phyloP scores from a whole-genome alignment of 2,329 filamentous ascomycete genomes.

The Aspergillaceae sp. region DNA sequence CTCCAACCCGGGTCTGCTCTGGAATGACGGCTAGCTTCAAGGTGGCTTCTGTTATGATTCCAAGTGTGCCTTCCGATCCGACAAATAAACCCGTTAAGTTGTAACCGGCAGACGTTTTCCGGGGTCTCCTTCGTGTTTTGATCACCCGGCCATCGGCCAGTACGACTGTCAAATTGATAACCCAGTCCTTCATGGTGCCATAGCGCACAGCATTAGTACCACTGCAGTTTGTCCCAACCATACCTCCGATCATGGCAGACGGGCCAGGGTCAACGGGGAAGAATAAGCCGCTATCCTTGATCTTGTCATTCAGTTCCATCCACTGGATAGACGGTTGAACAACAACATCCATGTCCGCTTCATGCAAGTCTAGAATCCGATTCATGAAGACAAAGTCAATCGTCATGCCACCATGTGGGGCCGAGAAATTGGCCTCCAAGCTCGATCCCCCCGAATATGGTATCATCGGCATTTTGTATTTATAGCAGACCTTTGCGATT shows the following conservation, averaged over 20 bases:
- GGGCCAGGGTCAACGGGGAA: constrained; percentile 84
- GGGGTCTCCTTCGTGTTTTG: constrained; percentile 58
- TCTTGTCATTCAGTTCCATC: constrained; percentile 75
- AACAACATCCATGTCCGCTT: constrained; percentile 84
- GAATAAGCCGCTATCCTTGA: constrained; percentile 68
- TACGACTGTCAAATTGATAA: constrained; percentile 62
- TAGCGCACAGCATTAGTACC: constrained; percentile 56
- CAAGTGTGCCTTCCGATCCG: constrained; percentile 63
- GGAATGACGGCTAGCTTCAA: constrained; percentile 60
- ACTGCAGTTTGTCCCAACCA: constrained; percentile 61
- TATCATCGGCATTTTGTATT: constrained; percentile 73
- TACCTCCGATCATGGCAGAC: constrained; percentile 49
- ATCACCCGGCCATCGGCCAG: constrained; percentile 60
- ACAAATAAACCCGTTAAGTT: constrained; percentile 62
- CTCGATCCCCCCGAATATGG: constrained; percentile 80
- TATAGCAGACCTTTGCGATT: constrained; percentile 64
- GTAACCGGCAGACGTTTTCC: constrained; percentile 64
- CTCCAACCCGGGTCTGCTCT: constrained; percentile 55
- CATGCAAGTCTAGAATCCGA: constrained; percentile 66
- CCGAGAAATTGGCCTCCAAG: constrained; percentile 82
- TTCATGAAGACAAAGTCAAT: constrained; percentile 89
- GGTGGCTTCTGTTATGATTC: constrained; percentile 62
- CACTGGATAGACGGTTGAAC: constrained; percentile 89
- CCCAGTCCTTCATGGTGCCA: constrained; percentile 70
- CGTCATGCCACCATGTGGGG: constrained; percentile 76